Evolutionary conservation across 768 basidiomycete genomes (phyloP), one percentile per base, ranked within the genome.

Genomic region (Rhodotorula diobovata): DNA sequence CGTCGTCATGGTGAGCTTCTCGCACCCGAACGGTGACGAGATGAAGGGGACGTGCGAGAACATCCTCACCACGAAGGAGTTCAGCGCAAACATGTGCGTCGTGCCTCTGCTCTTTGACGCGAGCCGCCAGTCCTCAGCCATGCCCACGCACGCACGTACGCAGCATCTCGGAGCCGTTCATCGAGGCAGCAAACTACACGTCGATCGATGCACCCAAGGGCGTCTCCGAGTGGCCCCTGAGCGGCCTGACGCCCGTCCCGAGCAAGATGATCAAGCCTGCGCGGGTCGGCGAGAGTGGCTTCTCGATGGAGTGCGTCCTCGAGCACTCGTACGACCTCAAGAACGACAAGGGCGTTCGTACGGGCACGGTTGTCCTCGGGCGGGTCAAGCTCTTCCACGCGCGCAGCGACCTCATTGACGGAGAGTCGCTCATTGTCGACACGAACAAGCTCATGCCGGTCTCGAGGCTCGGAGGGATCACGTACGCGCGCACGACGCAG

Each of bases 61-160:
- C 71, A 88, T 90, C 71, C 79, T 85, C 60, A 81, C 82, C 0
- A 88, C 85, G 25, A 87, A 86, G 70, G 83, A 88, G 77, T 91
- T 91, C 79, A 87, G 86, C 15, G 85, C 88, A 61, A 88, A 86
- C 76, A 86, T 89, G 71, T 72, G 35, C 50, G 58, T 39, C 41
- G 1, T 18, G 16, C 28, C 48, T 2, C 9, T n/a, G n/a, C n/a
- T 30, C n/a, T 30, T 28, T 10, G 14, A 18, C 8, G 12, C 41
- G 41, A 12, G 5, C 14, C 41, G 6, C 18, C 14, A 11, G 18
- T 16, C 21, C 12, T n/a, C 12, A 1, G 23, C 51, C 3, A 16
- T 1, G 6, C 34, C 32, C 4, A 21, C 51, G 39, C 18, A 34
- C 43, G 2, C 34, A 0, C 14, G 34, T 14, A 2, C 28, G 23